Evolutionary conservation across 805 yeast genomes (phyloP).

Genomic region (Ogataea pini): DNA sequence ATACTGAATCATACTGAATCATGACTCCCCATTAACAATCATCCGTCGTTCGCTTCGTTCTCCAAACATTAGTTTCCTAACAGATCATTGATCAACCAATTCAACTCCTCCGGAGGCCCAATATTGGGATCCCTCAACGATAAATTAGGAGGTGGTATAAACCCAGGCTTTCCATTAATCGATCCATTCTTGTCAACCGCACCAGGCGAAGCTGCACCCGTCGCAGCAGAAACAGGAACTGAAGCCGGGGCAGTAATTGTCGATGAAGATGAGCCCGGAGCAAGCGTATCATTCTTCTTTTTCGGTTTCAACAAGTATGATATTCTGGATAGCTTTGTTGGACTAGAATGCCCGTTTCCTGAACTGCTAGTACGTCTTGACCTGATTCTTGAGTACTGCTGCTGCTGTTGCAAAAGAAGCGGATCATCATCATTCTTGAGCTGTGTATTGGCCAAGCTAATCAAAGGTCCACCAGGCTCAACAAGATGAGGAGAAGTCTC

Average conservation of each 20-base stretch:
- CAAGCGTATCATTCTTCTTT: slow-evolving; percentile 4
- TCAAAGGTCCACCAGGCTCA: slow-evolving; percentile 65
- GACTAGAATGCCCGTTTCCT: slow-evolving; percentile 11
- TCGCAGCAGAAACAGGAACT: slow-evolving; percentile 13
- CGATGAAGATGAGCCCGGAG: slow-evolving; percentile 21
- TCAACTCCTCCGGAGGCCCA: slow-evolving; percentile 61
- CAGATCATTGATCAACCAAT: slow-evolving; percentile 70
- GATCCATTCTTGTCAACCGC: neutral
- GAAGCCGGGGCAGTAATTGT: slow-evolving; percentile 22
- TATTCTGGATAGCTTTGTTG: slow-evolving; percentile 28
- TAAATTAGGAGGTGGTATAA: slow-evolving; percentile 25
- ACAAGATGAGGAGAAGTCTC: slow-evolving; percentile 64
- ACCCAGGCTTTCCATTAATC: slow-evolving; percentile 9
- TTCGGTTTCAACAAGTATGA: slow-evolving; percentile 31
- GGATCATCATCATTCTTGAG: slow-evolving; percentile 58
- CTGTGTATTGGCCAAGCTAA: slow-evolving; percentile 49
- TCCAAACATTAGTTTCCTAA: slow-evolving; percentile 32
- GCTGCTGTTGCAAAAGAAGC: slow-evolving; percentile 22
- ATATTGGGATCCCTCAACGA: slow-evolving; percentile 29
- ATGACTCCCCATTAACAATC: too few species aligned
- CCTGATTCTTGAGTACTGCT: slow-evolving; percentile 10
- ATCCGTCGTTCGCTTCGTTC: neutral
- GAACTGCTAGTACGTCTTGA: neutral
- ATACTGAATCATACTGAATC: too few species aligned
- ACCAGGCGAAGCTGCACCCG: slow-evolving; percentile 12